Evolutionary conservation across 2,329 filamentous ascomycete species (phyloP), one percentile per base, ranked within the genome.

Genomic region (Furcasterigmium furcatum): DNA sequence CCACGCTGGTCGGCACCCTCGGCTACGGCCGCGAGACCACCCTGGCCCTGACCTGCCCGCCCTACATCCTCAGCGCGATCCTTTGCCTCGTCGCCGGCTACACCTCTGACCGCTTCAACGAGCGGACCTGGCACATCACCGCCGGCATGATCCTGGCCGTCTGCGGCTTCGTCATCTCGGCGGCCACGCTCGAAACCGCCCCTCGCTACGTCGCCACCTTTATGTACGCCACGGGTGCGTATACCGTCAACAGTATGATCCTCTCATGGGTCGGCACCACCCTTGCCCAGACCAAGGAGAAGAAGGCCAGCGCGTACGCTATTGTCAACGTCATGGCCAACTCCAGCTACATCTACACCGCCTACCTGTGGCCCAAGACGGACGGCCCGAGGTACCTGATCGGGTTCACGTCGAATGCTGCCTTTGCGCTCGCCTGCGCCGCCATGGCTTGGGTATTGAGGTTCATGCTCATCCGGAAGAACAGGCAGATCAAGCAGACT

Each of bases 241-340:
- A 48, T 38, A 39, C 38, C 19, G 43, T 45, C 14, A 45, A 43
- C 24, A 39, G 34, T 25, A 20, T 36, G 9, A 35, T 48, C 2
- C 68, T 88, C 4, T 77, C 83, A 3, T 94, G 88, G 88, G 90
- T 91, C 52, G 82, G 77, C 40, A 88, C 87, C 59, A 85, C 83
- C 2, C 74, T 92, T 42, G 85, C 86, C 1, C 77, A 86, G 14
- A 87, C 87, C 4, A 84, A 85, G 0, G 81, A 85, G 4, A 89
- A 89, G 65, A 79, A 85, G 46, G 70, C 70, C 2, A 69, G 84
- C 1, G 85, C 84, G 0, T 63, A 90, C 4, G 77, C 76, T 1
- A 58, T 79, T 7, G 71, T 80, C 41, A 80, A 80, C 53, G 74
- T 74, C 1, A 63, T 79, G 53, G 77, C 74, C 3, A 79, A 80